Conservation (phyloP, 371 early-diverging fungal species). For the Mortierella sp. region DNA sequence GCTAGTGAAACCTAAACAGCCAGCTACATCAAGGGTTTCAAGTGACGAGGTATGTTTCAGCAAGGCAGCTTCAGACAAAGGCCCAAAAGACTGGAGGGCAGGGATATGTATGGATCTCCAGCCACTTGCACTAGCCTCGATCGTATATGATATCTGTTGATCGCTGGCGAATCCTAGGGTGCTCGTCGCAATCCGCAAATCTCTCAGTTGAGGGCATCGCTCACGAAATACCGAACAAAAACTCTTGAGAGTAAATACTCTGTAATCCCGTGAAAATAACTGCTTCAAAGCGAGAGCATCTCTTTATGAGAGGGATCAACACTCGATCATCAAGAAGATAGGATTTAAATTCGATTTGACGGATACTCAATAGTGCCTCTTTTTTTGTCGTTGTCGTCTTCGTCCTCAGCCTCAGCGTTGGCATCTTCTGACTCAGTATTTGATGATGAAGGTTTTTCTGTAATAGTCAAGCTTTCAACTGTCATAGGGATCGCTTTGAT, state of each 20-base stretch:
- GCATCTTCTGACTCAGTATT: too few relatives aligned
- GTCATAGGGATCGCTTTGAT: neutral
- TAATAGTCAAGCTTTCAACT: neutral
- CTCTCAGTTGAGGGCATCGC: neutral
- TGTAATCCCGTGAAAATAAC: neutral
- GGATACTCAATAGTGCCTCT: too few relatives aligned
- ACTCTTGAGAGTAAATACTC: neutral
- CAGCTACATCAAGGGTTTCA: neutral
- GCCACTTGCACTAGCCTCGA: neutral
- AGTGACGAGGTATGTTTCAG: constrained; percentile 3
- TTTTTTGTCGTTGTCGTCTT: too few relatives aligned
- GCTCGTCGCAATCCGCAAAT: neutral
- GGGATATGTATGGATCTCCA: neutral
- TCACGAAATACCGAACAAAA: neutral
- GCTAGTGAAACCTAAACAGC: neutral
- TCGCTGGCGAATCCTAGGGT: too few relatives aligned
- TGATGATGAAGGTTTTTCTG: too few relatives aligned
- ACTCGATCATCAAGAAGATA: too few relatives aligned
- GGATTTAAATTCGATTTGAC: too few relatives aligned
- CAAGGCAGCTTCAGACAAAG: neutral
- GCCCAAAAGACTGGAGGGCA: neutral
- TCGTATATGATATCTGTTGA: neutral
- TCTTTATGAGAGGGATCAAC: neutral
- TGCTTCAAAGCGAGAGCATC: neutral
- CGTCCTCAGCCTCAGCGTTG: too few relatives aligned